These are phyloP conservation scores for Boletus tomentosulus DNA, from an alignment of 768 basidiomycete species.

Conservation along the genomic window DNA sequence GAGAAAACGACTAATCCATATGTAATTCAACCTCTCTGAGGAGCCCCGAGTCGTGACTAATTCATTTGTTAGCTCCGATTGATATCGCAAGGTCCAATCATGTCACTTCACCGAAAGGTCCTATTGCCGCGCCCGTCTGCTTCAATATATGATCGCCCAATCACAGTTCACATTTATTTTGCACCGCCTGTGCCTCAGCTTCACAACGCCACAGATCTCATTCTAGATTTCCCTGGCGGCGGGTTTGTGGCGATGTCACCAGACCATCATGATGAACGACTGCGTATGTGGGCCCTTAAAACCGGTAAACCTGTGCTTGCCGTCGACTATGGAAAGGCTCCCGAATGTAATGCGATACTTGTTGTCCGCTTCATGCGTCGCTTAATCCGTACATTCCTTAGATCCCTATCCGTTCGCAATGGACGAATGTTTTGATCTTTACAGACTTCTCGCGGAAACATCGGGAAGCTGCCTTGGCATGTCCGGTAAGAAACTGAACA, in stretches of 20 bases:
- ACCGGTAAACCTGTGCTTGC: slow-evolving; percentile 79
- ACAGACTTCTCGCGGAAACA: slow-evolving; percentile 75
- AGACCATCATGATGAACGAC: slow-evolving; percentile 92
- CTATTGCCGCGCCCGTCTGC: slow-evolving; percentile 75
- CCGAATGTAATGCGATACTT: slow-evolving; percentile 65
- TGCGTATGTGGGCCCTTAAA: slow-evolving; percentile 78
- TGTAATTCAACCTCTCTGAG: slow-evolving; percentile 37
- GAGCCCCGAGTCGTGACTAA: slow-evolving; percentile 4
- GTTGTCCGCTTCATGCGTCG: not conserved
- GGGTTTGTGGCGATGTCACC: slow-evolving; percentile 97
- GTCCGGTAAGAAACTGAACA: slow-evolving; percentile 72
- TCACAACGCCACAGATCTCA: slow-evolving; percentile 66
- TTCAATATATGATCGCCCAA: slow-evolving; percentile 76
- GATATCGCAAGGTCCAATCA: slow-evolving; percentile 46
- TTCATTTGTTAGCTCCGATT: slow-evolving; percentile 56
- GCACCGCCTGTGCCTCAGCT: slow-evolving; percentile 62
- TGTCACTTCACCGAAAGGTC: slow-evolving; percentile 69
- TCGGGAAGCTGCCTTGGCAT: slow-evolving; percentile 82
- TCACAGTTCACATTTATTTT: slow-evolving; percentile 82
- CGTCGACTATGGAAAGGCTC: slow-evolving; percentile 94
- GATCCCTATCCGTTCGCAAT: slow-evolving; percentile 97
- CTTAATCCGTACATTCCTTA: slow-evolving; percentile 26
- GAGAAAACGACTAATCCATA: slow-evolving; percentile 95
- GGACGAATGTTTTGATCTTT: slow-evolving; percentile 92
- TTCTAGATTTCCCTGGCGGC: slow-evolving; percentile 92